Conservation (phyloP, 495 filamentous ascomycete species). For the Filosporella fistucella region DNA sequence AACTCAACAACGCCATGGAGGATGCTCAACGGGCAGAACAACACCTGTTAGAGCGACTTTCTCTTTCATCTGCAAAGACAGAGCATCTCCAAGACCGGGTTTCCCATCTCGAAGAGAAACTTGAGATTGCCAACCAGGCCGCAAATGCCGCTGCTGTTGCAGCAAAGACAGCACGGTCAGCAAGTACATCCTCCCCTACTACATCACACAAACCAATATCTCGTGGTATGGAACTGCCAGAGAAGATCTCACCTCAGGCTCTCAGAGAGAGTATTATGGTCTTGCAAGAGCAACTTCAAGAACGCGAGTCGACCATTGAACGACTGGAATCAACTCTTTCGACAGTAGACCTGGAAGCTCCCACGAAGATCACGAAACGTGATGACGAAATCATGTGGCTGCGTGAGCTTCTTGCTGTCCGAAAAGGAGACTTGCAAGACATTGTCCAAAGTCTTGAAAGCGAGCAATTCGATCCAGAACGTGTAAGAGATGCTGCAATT, state of each 20-base stretch:
- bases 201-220: conserved; percentile 35
- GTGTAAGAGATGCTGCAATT: conserved; percentile 84
- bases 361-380: conserved; percentile 76
- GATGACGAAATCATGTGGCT: conserved; percentile 96
- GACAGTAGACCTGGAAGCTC: conserved; percentile 64
- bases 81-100: conserved; percentile 79
- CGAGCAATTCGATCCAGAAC: conserved; percentile 67
- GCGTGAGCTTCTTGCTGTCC: conserved; percentile 85
- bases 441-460: conserved; percentile 76
- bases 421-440: conserved; percentile 86
- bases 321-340: conserved; percentile 69
- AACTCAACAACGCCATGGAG: conserved; percentile 63
- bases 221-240: conserved; percentile 54
- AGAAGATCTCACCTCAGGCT: conserved; percentile 89
- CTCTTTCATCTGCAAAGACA: conserved; percentile 72
- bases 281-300: conserved; percentile 92
- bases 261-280: conserved; percentile 94
- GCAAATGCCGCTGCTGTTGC: conserved; percentile 82
- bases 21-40: conserved; percentile 67
- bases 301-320: conserved; percentile 85
- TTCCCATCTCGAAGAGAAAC: conserved; percentile 76
- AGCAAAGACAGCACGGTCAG: conserved; percentile 53
- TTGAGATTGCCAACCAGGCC: conserved; percentile 86
- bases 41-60: conserved; percentile 65
- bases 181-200: conserved; percentile 19